phyloP scores from a whole-genome alignment of 192 early-diverging fungal genomes.

The Chytriomyces sp. region DNA sequence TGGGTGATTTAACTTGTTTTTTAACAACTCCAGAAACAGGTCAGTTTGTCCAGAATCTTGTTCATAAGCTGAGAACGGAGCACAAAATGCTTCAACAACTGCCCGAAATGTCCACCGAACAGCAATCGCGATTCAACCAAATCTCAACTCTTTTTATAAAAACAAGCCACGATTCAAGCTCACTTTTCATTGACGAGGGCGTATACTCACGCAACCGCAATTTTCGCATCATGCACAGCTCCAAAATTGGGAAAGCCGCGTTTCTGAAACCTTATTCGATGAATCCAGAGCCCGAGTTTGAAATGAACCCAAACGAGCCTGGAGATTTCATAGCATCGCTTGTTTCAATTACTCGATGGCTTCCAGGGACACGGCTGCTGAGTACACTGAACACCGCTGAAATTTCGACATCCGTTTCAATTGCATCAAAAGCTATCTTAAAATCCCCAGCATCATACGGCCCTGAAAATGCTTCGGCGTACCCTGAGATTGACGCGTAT shows the following conservation, averaged over 20 bases:
- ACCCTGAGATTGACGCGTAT: constrained; percentile 33
- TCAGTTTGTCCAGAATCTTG: not conserved
- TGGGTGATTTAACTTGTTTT: too few relatives aligned
- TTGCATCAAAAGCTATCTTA: not conserved
- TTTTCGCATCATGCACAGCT: constrained; percentile 30
- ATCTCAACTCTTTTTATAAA: constrained; percentile 4
- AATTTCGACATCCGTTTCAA: not conserved
- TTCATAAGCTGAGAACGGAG: not conserved
- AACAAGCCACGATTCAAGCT: not conserved
- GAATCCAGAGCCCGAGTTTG: not conserved
- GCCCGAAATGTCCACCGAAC: not conserved
- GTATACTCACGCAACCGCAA: constrained; percentile 47
- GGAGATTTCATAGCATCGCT: constrained; percentile 40
- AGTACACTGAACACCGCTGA: not conserved
- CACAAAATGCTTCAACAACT: not conserved
- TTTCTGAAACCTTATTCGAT: constrained; percentile 7
- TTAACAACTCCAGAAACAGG: not conserved
- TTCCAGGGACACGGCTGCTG: not conserved
- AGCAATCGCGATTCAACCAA: not conserved
- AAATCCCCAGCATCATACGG: not conserved
- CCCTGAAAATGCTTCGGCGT: constrained; percentile 2
- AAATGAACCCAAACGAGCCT: not conserved
- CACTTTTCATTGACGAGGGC: constrained; percentile 33
- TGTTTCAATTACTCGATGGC: constrained; percentile 23
- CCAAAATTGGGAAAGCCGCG: constrained; percentile 41